Base-by-base conservation (phyloP, 352 stramenopile species). In the Phytopythium aichiense region DNA sequence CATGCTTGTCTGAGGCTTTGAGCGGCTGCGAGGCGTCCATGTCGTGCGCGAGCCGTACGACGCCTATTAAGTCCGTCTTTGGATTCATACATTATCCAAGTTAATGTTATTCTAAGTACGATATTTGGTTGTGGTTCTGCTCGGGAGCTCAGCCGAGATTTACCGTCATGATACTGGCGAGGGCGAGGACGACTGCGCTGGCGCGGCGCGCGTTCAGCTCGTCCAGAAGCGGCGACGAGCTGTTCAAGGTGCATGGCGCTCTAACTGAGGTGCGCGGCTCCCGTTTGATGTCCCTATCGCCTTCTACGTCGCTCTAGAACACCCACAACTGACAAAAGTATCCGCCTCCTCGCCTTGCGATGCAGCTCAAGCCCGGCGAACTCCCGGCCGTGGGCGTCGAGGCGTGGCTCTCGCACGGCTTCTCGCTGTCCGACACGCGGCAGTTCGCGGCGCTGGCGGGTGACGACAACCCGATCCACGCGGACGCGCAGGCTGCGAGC, bases 401-500 rank as follows among this genome's bases (percentile, higher is more conserved):
- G 35, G 86, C 80, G 11, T 66, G 68, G 8, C 64, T 92, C 49
- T 77, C 65, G 16, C 81, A 89, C 68, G 61, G 67, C 37, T 95
- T 95, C 63, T 74, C 72, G 4, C 63, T 88, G 6, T 52, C 69
- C 7, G 81, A 95, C 62, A 89, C 86, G 22, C 55, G 56, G 45
- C 65, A 68, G n/a, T 95, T 95, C 53, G 79, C 84, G 1, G 51
- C 33, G 7, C 67, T 93, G 37, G 84, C 83, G 20, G 80, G 86
- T 25, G 86, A 95, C 63, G 77, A 68, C 54, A 95, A 95, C 43
- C 84, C 84, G 28, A 82, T 95, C 55, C 86, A 95, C 61, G 73
- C 87, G 22, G 81, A 93, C 63, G 68, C 76, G 2, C 60, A 37
- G 0, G 81, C 80, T 33, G 74, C 75, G 1, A 30, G 56, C 0